Evolutionary conservation across 2,329 filamentous ascomycete genomes (phyloP).

Genomic region (Aspergillus brasiliensis): DNA sequence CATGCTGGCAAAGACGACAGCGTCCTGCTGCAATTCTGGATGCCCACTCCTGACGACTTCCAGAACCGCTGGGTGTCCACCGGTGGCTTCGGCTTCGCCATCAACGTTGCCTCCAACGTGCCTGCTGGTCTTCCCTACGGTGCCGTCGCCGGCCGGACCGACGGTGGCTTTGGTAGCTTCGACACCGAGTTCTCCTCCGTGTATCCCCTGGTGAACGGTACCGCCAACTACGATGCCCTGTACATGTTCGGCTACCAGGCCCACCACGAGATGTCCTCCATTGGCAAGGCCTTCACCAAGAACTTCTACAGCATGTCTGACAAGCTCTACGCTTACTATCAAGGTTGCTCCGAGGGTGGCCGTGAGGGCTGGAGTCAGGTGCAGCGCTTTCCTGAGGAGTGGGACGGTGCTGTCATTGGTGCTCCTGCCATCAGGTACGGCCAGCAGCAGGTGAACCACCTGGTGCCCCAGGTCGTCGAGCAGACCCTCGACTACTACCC

Average conservation of each 20-base stretch:
- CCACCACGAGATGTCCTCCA: constrained; percentile 53
- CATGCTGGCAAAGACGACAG: constrained; percentile 44
- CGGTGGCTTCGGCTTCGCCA: constrained; percentile 52
- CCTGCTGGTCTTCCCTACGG: constrained; percentile 8
- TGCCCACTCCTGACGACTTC: constrained; percentile 48
- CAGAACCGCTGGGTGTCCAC: constrained; percentile 51
- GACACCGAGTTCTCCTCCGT: constrained; percentile 4
- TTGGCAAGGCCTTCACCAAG: constrained; percentile 49
- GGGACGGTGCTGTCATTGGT: constrained; percentile 50
- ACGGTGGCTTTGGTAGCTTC: constrained; percentile 7
- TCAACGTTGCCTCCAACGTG: constrained; percentile 32
- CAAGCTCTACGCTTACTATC: constrained; percentile 52
- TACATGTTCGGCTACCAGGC: constrained; percentile 49
- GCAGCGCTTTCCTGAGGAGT: constrained; percentile 53
- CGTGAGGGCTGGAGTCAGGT: constrained; percentile 56
- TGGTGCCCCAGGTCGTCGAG: constrained; percentile 43
- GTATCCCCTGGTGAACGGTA: constrained; percentile 3
- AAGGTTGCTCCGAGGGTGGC: constrained; percentile 59
- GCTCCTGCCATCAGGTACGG: constrained; percentile 52
- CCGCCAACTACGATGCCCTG: constrained; percentile 1
- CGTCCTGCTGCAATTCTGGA: constrained; percentile 45
- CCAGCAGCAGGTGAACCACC: constrained; percentile 48
- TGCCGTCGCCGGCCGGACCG: constrained; percentile 3
- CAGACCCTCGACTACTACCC: constrained; percentile 47
- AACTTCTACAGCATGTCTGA: constrained; percentile 39